Base-by-base conservation (phyloP, 1,139 yeast genomes). In the Nakaseomyces kungkrabaensis region DNA sequence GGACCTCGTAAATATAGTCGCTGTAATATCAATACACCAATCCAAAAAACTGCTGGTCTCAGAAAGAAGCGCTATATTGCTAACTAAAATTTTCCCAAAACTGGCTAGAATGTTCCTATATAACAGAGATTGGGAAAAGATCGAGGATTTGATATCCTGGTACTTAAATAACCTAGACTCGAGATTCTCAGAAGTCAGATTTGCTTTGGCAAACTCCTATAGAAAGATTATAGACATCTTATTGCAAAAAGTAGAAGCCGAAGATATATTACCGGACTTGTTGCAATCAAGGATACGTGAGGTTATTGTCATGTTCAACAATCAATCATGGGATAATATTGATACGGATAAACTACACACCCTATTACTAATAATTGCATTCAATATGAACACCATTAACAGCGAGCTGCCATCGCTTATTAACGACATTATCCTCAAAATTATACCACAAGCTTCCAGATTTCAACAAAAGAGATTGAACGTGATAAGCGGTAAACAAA, bases 401-500 rank as follows among this genome's bases (percentile, higher is more conserved):
- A 34, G 17, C 4, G 38, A 40, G n/a, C 13, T 36, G 11, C 36
- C 48, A 3, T 24, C 13, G 10, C 11, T 40, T 1, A 26, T 46
- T 7, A 13, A 40, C 27, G 37, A 31, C 9, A 31, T 45, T 11
- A 32, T 40, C n/a, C n/a, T 33, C 11, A 29, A 25, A 22, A 25
- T 46, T n/a, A 32, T 46, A 25, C 48, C 48, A 5, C 24, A 24
- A 9, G 38, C 48, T 1, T 36, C 36, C 6, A 22, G 37, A 31
- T 75, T 83, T 52, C 81, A 78, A 50, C 83, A 81, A 51, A 65
- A 68, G 41, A 63, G 75, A 48, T 63, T 79, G 11, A 75, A 79
- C 0, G 68, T 73, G 13, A 71, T 79, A 0, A 61, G 76, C 10
- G 95, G 95, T 0, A 68, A 77, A 2, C 88, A 82, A 56, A 75